Evolutionary conservation across 257 asterid genomes (phyloP), one percentile per base, ranked within the genome.

Genomic region (Nicotiana tomentosiformis): DNA sequence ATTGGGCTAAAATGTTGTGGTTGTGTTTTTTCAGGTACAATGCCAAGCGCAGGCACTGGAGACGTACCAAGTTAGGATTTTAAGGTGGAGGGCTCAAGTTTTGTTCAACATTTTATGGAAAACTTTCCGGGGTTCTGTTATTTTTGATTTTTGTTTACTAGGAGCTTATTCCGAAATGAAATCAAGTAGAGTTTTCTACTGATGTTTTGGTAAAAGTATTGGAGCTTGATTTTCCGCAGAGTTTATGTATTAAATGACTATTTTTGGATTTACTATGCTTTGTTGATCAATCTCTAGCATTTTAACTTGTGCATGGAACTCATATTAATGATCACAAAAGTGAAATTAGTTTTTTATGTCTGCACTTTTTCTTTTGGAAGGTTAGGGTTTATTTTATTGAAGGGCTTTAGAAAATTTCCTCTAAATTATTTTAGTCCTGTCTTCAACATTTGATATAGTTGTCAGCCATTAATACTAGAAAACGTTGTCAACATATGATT

Each of bases 21-120:
- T 62, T 26, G 72, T 60, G 80, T 29, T 9, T 16, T 23, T 64
- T 61, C 84, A 86, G 88, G 85, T 86, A 86, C 80, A 86, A 86
- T 30, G 88, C 88, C 9, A 86, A 86, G 81, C 86, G 88, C 81
- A 86, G 88, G 81, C 88, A 86, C 78, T 86, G 88, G 88, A 86
- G 88, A 39, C 84, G 88, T 66, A 86, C 88, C 7, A 86, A 86
- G 80, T 82, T 86, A 16, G 88, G 88, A 33, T 86, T 86, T 33
- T 86, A 69, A 86, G 80, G 70, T 78, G 66, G 72, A 43, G 58
- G 37, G 7, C 12, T 62, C 11, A 23, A 80, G 76, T 58, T 66
- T 33, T 80, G 51, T 61, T 60, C 29, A 9, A 23, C 15, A 2
- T 62, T 61, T 30, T 30, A 39, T 62, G 56, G 83, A 39, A 20